Evolutionary conservation across 2,329 filamentous ascomycete species (phyloP).

Genomic region (Paecilomyces variotii): DNA sequence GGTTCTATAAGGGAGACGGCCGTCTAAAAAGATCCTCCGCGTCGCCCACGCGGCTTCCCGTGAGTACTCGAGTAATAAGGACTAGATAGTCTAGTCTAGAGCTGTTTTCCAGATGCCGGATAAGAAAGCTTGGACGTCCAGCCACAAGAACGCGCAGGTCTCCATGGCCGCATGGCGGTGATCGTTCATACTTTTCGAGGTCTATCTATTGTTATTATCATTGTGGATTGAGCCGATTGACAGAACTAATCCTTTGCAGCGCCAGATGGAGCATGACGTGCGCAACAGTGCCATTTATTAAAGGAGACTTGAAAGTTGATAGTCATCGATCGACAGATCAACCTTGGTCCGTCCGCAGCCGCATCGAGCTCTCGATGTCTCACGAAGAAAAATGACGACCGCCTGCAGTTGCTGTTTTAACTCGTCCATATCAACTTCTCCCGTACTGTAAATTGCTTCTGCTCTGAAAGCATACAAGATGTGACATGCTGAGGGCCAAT

Average conservation of each 20-base stretch:
- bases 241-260: neutral
- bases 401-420: neutral
- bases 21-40: neutral
- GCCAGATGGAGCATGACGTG: neutral
- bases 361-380: neutral
- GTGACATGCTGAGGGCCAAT: neutral
- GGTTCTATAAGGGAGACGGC: neutral
- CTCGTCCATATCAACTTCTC: neutral
- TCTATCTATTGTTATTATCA: neutral
- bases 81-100: neutral
- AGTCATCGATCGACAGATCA: neutral
- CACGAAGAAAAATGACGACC: neutral
- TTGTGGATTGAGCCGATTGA: neutral
- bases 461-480: neutral
- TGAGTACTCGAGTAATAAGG: neutral
- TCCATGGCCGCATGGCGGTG: neutral
- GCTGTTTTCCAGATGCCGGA: neutral
- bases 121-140: neutral
- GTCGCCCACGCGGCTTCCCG: neutral
- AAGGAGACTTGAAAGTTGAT: neutral
- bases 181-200: neutral
- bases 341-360: neutral
- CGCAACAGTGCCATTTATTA: neutral
- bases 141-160: neutral
- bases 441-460: neutral